Conservation (phyloP, 140 eudicot genomes). For the Erigeron philadelphicus region DNA sequence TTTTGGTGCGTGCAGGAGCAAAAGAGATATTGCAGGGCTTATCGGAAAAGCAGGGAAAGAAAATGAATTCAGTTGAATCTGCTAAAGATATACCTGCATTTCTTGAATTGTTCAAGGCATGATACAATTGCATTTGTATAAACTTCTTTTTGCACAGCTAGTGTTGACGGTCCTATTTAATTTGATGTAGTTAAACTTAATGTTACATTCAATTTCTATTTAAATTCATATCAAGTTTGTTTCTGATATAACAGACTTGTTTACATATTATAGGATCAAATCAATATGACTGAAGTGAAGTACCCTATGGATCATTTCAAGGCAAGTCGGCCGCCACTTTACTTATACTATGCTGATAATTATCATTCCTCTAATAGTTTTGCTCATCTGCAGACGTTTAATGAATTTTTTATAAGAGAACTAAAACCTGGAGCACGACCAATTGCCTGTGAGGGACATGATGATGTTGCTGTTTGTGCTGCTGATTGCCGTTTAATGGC, state of each 20-base stretch:
- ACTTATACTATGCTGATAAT: neutral
- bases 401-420: slow-evolving; percentile 88
- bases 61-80: slow-evolving; percentile 78
- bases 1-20: slow-evolving; percentile 57
- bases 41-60: slow-evolving; percentile 87
- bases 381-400: slow-evolving; percentile 68
- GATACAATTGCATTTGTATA: slow-evolving; percentile 1
- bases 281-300: slow-evolving; percentile 65
- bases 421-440: slow-evolving; percentile 82
- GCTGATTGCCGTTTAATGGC: slow-evolving; percentile 95
- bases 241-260: slow-evolving; percentile 14
- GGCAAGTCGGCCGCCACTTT: slow-evolving; percentile 37
- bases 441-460: slow-evolving; percentile 50
- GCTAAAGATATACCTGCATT: slow-evolving; percentile 68
- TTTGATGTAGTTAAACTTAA: neutral
- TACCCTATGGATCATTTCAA: slow-evolving; percentile 80
- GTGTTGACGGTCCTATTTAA: neutral
- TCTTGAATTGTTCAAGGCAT: slow-evolving; percentile 60
- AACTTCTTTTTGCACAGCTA: neutral
- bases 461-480: slow-evolving; percentile 86
- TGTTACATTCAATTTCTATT: neutral
- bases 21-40: slow-evolving; percentile 72
- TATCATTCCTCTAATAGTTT: neutral
- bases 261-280: slow-evolving; percentile 66
- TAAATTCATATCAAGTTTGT: neutral